A percentile compares a stretch with the other conserved stretches of the same genome.
Conservation (phyloP, 2,329 filamentous ascomycete species). For the Fusarium beomiforme region DNA sequence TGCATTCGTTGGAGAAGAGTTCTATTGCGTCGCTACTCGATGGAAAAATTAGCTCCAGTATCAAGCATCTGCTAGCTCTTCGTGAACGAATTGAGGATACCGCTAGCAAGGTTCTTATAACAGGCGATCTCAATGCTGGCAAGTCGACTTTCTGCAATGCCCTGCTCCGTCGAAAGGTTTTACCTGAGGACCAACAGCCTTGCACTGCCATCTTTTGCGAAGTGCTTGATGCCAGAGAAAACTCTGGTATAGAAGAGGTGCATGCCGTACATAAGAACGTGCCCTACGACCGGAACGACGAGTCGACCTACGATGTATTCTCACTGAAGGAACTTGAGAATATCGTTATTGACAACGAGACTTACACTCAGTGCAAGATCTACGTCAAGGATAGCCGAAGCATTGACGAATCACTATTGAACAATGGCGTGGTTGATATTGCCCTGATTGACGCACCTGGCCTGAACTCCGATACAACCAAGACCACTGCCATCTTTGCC, state of each 20-base stretch:
- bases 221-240: constrained; percentile 91
- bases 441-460: constrained; percentile 96
- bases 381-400: constrained; percentile 91
- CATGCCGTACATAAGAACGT: constrained; percentile 89
- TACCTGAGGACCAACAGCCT: constrained; percentile 97
- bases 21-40: constrained; percentile 92
- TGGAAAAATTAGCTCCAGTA: constrained; percentile 92
- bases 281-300: constrained; percentile 87
- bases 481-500: constrained; percentile 97
- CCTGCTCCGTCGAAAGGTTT: constrained; percentile 87
- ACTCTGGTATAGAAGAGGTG: constrained; percentile 91
- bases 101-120: constrained; percentile 94
- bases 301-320: constrained; percentile 93
- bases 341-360: constrained; percentile 88
- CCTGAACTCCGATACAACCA: constrained; percentile 93
- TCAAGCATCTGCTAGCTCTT: constrained; percentile 87
- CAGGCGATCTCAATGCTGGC: constrained; percentile 94
- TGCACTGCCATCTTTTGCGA: constrained; percentile 99
- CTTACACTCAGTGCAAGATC: constrained; percentile 94
- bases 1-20: constrained; percentile 92
- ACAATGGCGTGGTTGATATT: constrained; percentile 98
- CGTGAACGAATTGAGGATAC: constrained; percentile 97
- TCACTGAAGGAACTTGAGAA: constrained; percentile 81
- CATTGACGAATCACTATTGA: constrained; percentile 92
- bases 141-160: constrained; percentile 99